Evolutionary conservation across 164 flowering plant genomes (phyloP), one percentile per base, ranked within the genome.

Genomic region (Magnolia changhungtana): DNA sequence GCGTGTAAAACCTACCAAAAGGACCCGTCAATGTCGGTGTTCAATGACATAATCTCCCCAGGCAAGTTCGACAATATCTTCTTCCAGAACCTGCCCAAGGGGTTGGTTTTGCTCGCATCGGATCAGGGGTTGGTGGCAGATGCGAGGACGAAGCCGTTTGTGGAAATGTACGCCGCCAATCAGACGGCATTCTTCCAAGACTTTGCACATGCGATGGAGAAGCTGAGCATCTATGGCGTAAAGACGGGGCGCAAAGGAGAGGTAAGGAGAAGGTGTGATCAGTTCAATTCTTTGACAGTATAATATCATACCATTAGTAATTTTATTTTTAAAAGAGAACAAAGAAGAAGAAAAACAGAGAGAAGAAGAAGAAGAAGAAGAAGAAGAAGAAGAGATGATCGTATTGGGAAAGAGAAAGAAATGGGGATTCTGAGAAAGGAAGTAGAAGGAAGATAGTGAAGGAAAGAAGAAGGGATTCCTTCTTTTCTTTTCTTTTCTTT

Each of bases 21-120:
- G 55, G 85, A 87, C 59, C 77, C 87, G 1, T 58, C 80, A 0
- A 80, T 87, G 77, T 82, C 97, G 19, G 92, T 84, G 1, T 90
- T 88, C 77, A 86, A 87, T 45, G 97, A 92, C 71, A 85, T 87
- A 14, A 88, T 89, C 83, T 86, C 89, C 1, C 94, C 97, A 0
- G 81, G 80, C 51, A 90, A 87, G 71, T 92, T 92, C 71, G 97
- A 92, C 73, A 92, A 92, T 75, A 76, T 82, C 82, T 92, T 85
- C 74, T 92, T 61, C 78, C 67, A 74, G 76, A 92, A 92, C 66
- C 78, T 90, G 69, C 85, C 75, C 66, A 85, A 82, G 14, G 97
- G 97, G 20, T 69, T 92, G 27, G 92, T 87, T 9, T 45, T 92
- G 49, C 71, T 90, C 63, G 78, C 83, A 0, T 81, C 91, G 5